Evolutionary conservation across 768 basidiomycete species (phyloP).

Genomic region (Astraeus odoratus): DNA sequence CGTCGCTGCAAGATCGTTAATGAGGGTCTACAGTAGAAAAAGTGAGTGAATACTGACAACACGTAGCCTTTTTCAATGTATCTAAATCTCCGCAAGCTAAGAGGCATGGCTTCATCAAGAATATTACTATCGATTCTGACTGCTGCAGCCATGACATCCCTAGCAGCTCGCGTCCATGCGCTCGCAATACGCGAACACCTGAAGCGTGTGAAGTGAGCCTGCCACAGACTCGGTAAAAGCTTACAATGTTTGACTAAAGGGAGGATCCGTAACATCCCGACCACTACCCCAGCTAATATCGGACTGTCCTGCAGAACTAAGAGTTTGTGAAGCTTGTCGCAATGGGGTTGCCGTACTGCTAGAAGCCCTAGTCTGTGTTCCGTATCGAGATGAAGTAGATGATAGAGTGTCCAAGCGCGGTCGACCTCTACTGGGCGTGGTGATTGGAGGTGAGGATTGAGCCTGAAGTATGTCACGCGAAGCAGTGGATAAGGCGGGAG

Average conservation of each 20-base stretch:
- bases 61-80: constrained; percentile 50
- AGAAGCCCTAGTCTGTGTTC: neutral
- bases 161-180: constrained; percentile 26
- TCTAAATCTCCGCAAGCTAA: constrained; percentile 34
- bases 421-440: constrained; percentile 8
- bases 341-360: constrained; percentile 1
- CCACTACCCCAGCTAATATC: neutral
- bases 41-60: constrained; percentile 31
- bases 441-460: constrained; percentile 10
- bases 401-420: constrained; percentile 3
- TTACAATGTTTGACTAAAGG: constrained; percentile 16
- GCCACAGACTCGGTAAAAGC: neutral
- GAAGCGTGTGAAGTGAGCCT: constrained; percentile 1
- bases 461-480: constrained; percentile 7
- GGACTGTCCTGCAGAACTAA: constrained; percentile 11
- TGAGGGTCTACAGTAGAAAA: constrained; percentile 4
- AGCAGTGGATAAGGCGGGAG: constrained; percentile 8
- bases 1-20: constrained; percentile 10
- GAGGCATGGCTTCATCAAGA: constrained; percentile 35
- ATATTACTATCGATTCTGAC: constrained; percentile 30
- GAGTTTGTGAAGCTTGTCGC: constrained; percentile 6
- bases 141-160: constrained; percentile 21
- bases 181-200: constrained; percentile 23
- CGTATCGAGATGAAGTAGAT: constrained; percentile 7
- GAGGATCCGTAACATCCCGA: constrained; percentile 4